phyloP scores from a whole-genome alignment of 2,329 filamentous ascomycete species.

The Stachybotrys echinatus region DNA sequence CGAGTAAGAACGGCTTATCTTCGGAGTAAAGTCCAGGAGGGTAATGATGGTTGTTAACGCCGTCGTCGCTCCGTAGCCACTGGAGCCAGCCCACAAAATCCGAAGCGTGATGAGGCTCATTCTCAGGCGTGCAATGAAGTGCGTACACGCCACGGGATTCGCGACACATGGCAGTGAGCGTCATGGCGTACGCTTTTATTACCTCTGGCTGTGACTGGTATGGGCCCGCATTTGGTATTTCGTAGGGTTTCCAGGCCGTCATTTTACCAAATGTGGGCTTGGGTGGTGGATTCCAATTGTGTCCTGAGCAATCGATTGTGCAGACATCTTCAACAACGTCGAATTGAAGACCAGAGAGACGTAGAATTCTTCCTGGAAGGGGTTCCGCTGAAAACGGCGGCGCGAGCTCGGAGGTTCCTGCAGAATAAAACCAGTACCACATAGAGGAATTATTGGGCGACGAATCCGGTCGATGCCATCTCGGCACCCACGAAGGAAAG shows the following conservation, averaged over 20 bases:
- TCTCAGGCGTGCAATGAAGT: background rate
- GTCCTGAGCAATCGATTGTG: background rate
- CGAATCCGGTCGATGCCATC: background rate
- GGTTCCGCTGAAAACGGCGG: background rate
- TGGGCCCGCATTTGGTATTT: background rate
- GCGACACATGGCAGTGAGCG: background rate
- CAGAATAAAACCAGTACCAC: background rate
- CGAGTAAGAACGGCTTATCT: background rate
- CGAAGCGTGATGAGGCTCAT: background rate
- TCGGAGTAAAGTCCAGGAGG: background rate
- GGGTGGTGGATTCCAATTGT: background rate
- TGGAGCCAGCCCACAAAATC: constrained; percentile 1
- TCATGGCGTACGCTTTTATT: background rate
- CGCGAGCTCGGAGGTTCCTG: background rate
- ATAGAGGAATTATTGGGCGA: background rate
- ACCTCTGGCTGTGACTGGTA: background rate
- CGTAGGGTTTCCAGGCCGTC: background rate
- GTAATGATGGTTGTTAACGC: background rate
- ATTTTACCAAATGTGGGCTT: background rate
- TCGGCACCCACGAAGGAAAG: background rate
- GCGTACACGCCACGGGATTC: background rate
- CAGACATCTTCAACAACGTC: background rate
- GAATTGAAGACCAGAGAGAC: background rate
- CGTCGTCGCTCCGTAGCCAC: background rate
- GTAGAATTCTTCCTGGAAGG: background rate